phyloP scores from a whole-genome alignment of 2,329 filamentous ascomycete genomes.

The Lachnellula hyalina region DNA sequence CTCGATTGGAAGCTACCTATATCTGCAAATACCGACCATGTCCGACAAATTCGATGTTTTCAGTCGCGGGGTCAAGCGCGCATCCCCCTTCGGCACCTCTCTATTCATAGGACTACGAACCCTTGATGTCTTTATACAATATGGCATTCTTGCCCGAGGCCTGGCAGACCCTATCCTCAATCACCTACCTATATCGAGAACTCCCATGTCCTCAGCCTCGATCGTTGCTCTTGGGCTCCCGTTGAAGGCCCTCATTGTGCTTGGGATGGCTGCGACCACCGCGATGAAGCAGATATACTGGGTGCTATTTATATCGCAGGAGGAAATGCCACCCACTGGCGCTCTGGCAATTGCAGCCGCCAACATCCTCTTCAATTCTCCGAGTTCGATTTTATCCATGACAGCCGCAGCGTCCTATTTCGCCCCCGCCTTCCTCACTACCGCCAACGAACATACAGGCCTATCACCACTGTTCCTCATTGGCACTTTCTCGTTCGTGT shows the following conservation, averaged over 20 bases:
- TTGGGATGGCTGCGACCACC: slow-evolving; percentile 8
- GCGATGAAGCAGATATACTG: slow-evolving; percentile 52
- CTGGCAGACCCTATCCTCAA: slow-evolving; percentile 42
- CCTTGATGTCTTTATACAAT: slow-evolving; percentile 43
- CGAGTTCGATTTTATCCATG: slow-evolving; percentile 50
- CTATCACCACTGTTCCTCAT: slow-evolving; percentile 35
- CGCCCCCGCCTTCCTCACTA: slow-evolving; percentile 15
- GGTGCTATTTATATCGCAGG: slow-evolving; percentile 41
- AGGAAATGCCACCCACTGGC: slow-evolving; percentile 41
- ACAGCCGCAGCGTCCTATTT: slow-evolving; percentile 41
- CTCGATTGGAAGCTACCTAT: neutral
- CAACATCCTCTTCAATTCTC: slow-evolving; percentile 51
- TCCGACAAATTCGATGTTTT: neutral
- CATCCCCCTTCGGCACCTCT: slow-evolving; percentile 34
- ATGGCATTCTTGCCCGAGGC: slow-evolving; percentile 42
- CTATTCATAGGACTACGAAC: slow-evolving; percentile 40
- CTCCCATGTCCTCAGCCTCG: slow-evolving; percentile 35
- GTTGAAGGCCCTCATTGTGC: slow-evolving; percentile 39
- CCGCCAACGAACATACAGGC: slow-evolving; percentile 3
- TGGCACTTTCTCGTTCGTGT: slow-evolving; percentile 44
- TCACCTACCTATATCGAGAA: slow-evolving; percentile 37
- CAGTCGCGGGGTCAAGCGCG: neutral
- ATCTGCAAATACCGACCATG: neutral
- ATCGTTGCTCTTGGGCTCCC: slow-evolving; percentile 43
- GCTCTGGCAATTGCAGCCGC: slow-evolving; percentile 43